A percentile compares a stretch with the other conserved stretches of the same genome.
These are phyloP conservation scores for Saccharomycopsis crataegensis DNA, from an alignment of 1,139 yeast genomes.

Conservation along the genomic window DNA sequence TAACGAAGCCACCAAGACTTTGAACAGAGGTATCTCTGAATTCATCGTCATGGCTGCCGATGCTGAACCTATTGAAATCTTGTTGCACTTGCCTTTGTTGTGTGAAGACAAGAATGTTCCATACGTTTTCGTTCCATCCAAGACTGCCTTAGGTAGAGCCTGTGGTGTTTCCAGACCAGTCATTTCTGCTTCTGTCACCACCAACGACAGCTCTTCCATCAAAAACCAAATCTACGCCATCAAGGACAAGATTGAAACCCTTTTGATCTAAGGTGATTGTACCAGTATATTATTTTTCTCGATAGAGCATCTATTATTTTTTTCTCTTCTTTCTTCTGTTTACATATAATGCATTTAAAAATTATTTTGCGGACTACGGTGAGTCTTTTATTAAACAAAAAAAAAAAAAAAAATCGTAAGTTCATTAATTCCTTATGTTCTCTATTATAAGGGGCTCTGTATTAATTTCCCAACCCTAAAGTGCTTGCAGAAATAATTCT, in stretches of 20 bases:
- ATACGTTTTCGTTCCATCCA: slow-evolving; percentile 96
- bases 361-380: too few relatives aligned
- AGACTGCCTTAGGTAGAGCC: slow-evolving; percentile 98
- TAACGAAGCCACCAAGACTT: slow-evolving; percentile 98
- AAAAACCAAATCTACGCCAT: slow-evolving; percentile 94
- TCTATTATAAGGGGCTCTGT: too few relatives aligned
- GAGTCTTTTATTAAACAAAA: too few relatives aligned
- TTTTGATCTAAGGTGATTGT: slow-evolving; percentile 58
- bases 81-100: slow-evolving; percentile 92
- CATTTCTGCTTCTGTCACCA: slow-evolving; percentile 96
- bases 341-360: too few relatives aligned
- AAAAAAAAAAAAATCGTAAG: too few relatives aligned
- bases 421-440: too few relatives aligned
- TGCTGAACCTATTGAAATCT: slow-evolving; percentile 97
- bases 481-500: too few relatives aligned
- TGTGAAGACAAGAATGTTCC: slow-evolving; percentile 99
- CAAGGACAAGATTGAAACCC: slow-evolving; percentile 98
- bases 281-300: background rate
- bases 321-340: too few relatives aligned
- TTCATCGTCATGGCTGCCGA: slow-evolving; percentile 99
- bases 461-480: too few relatives aligned
- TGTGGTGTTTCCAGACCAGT: slow-evolving; percentile 99
- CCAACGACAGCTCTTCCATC: slow-evolving; percentile 97
- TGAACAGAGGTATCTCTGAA: slow-evolving; percentile 99
- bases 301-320: too few relatives aligned